Conservation (phyloP, 2,329 filamentous ascomycete species). For the Neoscytalidium dimidiatum region DNA sequence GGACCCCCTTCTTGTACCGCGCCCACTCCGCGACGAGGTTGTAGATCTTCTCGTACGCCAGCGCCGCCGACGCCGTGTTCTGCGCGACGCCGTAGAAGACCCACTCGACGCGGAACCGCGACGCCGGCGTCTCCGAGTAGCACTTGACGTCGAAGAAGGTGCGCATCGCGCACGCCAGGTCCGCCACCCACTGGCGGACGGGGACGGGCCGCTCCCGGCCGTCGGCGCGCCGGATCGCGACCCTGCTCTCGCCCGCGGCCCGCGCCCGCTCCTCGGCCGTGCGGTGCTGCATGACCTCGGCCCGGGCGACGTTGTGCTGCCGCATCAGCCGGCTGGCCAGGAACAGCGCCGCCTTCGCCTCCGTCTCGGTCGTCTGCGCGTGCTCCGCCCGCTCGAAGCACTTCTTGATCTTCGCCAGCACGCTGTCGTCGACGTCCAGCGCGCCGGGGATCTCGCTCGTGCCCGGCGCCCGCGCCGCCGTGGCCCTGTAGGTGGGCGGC, state of each 20-base stretch:
- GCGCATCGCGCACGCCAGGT: background rate
- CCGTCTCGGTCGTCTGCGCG: slow-evolving; percentile 3
- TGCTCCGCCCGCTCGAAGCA: slow-evolving; percentile 20
- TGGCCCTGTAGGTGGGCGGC: background rate
- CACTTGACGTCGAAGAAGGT: background rate
- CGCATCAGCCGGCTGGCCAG: slow-evolving; percentile 21
- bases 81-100: slow-evolving; percentile 29
- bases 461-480: background rate
- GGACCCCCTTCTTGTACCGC: slow-evolving; percentile 17
- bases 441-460: background rate
- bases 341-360: background rate
- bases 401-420: slow-evolving; percentile 22
- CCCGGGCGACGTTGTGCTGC: slow-evolving; percentile 22
- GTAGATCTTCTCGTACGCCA: slow-evolving; percentile 29
- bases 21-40: slow-evolving; percentile 25
- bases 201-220: background rate
- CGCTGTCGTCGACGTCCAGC: slow-evolving; percentile 10
- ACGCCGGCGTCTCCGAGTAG: slow-evolving; percentile 26
- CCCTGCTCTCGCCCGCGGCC: slow-evolving; percentile 19
- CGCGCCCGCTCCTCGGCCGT: slow-evolving; percentile 13
- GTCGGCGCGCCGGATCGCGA: slow-evolving; percentile 22
- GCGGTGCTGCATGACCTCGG: slow-evolving; percentile 23
- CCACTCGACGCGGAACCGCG: slow-evolving; percentile 13
- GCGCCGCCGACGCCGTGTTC: slow-evolving; percentile 27
- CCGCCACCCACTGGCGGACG: background rate